A percentile compares a stretch with the other conserved stretches of the same genome.
Conservation (phyloP, 148 eudicot genomes). For the Camellia sinensis region DNA sequence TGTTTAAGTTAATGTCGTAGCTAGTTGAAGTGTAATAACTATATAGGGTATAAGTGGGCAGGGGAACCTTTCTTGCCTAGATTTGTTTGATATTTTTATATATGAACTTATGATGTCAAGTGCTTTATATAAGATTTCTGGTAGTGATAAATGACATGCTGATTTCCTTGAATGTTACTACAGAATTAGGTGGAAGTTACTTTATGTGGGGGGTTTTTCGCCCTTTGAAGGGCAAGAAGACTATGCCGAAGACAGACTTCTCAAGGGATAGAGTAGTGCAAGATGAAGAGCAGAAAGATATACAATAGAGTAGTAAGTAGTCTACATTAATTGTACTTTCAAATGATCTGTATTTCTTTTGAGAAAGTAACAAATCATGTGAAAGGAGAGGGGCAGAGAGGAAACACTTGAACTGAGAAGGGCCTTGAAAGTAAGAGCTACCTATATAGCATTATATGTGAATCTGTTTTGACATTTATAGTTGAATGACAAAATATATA, state of each 20-base stretch:
- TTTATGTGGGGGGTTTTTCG: constrained; percentile 14
- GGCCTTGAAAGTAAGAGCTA: not conserved
- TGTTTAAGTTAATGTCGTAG: not conserved
- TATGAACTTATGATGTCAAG: not conserved
- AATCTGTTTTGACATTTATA: not conserved
- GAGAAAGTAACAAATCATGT: not conserved
- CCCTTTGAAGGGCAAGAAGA: not conserved
- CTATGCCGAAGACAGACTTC: not conserved
- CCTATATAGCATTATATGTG: not conserved
- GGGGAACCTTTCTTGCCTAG: too few relatives aligned
- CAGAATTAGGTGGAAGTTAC: not conserved
- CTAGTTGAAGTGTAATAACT: too few relatives aligned
- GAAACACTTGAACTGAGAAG: not conserved
- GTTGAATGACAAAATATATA: not conserved
- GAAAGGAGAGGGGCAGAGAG: not conserved
- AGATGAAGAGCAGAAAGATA: not conserved
- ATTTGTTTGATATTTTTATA: too few relatives aligned
- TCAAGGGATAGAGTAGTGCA: not conserved
- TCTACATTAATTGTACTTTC: not conserved
- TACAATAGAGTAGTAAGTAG: not conserved
- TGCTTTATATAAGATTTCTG: not conserved
- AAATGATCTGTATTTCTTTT: not conserved
- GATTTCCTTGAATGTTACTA: not conserved
- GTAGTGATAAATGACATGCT: not conserved
- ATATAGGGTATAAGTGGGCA: not conserved